Evolutionary conservation across 2,329 filamentous ascomycete species (phyloP), one percentile per base, ranked within the genome.

Genomic region (Xylariales sp.): DNA sequence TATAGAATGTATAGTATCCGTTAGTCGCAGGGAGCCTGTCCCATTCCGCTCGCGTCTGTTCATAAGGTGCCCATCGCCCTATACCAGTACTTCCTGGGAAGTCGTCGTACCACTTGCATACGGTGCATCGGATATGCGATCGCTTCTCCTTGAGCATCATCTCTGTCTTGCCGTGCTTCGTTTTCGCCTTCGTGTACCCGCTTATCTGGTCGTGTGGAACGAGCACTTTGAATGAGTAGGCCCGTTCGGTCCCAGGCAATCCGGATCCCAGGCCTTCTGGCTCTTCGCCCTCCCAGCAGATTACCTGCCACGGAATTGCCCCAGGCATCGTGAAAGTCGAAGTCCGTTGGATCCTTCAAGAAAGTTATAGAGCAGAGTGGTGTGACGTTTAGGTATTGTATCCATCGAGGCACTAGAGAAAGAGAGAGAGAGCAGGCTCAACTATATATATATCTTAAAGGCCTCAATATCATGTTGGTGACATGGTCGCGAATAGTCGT

Each of bases 1-100:
- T 60, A 3, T 50, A 52, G 28, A 65, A 65, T 0, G 63, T 65
- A 16, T 34, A 61, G 36, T 61, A 60, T 18, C 57, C 56, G 14
- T 50, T 9, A 3, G 16, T 32, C 28, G 43, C 49, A 0, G 63
- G 63, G 18, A 55, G 56, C 12, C 45, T 39, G 28, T 65, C 56
- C 63, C 63, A 65, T 8, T 56, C 57, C n/a, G 57, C 63, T 23
- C 34, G 10, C 23, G 14, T 18, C 16, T 49, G 41, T 5, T 5
- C n/a, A 9, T 52, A 32, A 3, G 50, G n/a, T 1, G 2, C 41
- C 62, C 62, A 65, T 8, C n/a, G 10, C 6, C 54, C 62, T 43
- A 53, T 43, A 9, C 34, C n/a, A 2, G 36, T 41, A 14, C 58
- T 41, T 34, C 23, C 49, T 3, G 36, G 23, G 14, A 48, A 46